Evolutionary conservation across 176 grass and related monocot species (phyloP).

Genomic region (Oryza longistaminata): DNA sequence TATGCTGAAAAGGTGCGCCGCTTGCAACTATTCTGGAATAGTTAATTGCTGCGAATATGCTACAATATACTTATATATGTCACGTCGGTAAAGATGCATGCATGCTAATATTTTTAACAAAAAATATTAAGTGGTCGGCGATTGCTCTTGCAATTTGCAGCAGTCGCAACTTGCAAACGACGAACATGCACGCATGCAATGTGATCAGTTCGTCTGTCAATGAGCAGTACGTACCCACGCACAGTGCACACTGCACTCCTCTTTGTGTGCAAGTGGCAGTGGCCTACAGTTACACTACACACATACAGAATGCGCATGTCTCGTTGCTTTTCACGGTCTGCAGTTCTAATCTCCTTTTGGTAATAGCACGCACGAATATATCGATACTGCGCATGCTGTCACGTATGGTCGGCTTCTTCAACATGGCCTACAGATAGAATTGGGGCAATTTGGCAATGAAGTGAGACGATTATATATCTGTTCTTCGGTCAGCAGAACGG

Average conservation of each 20-base stretch:
- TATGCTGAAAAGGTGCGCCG: neutral
- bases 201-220: neutral
- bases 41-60: neutral
- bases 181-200: neutral
- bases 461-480: too few relatives aligned
- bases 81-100: neutral
- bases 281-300: neutral
- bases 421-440: too few relatives aligned
- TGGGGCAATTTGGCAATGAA: too few relatives aligned
- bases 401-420: too few relatives aligned
- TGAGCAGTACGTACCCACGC: too few relatives aligned
- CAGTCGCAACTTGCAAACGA: neutral
- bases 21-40: neutral
- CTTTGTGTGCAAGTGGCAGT: neutral
- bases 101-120: neutral
- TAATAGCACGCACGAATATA: neutral
- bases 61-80: neutral
- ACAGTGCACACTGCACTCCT: too few relatives aligned
- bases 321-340: neutral
- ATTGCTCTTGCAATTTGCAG: neutral
- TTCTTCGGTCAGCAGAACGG: too few relatives aligned
- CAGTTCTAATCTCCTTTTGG: neutral
- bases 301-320: neutral
- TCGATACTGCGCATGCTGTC: too few relatives aligned
- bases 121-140: neutral